Evolutionary conservation across 768 basidiomycete genomes (phyloP).

Genomic region (Kwoniella sp.): DNA sequence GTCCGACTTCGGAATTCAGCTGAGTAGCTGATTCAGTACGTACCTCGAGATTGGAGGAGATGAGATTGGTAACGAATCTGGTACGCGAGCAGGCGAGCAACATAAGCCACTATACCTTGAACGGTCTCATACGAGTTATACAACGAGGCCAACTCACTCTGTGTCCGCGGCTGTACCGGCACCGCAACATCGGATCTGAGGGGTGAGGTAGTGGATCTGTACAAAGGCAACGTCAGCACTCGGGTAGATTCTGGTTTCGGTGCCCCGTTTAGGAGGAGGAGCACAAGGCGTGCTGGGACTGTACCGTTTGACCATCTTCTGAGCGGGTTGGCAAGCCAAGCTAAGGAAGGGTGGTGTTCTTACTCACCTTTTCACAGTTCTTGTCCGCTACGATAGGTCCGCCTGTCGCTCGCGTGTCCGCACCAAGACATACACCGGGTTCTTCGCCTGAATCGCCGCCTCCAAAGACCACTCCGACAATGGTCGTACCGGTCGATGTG

Average conservation of each 20-base stretch:
- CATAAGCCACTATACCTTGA: neutral
- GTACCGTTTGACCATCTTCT: neutral
- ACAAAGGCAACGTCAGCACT: too few species aligned
- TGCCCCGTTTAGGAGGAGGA: too few species aligned
- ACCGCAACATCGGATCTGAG: conserved; percentile 94
- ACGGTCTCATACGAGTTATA: neutral
- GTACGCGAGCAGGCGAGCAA: neutral
- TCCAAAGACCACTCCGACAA: conserved; percentile 87
- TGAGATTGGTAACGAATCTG: conserved; percentile 72
- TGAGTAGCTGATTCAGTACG: conserved; percentile 10
- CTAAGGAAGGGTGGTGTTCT: neutral
- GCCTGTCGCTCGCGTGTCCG: conserved; percentile 93
- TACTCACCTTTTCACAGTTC: conserved; percentile 95
- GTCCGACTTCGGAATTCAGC: neutral
- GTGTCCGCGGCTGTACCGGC: conserved; percentile 99
- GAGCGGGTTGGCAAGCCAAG: neutral
- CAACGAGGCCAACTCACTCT: conserved; percentile 50
- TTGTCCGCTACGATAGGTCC: conserved; percentile 96
- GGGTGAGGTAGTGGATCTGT: conserved; percentile 95
- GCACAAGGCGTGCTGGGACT: too few species aligned
- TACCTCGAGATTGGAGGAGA: conserved; percentile 87
- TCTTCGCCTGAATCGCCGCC: conserved; percentile 59
- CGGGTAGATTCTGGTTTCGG: too few species aligned
- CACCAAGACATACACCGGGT: conserved; percentile 90
- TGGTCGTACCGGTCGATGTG: conserved; percentile 77